Evolutionary conservation across 2,329 filamentous ascomycete species (phyloP).

Genomic region (Huntiella abstrusa): DNA sequence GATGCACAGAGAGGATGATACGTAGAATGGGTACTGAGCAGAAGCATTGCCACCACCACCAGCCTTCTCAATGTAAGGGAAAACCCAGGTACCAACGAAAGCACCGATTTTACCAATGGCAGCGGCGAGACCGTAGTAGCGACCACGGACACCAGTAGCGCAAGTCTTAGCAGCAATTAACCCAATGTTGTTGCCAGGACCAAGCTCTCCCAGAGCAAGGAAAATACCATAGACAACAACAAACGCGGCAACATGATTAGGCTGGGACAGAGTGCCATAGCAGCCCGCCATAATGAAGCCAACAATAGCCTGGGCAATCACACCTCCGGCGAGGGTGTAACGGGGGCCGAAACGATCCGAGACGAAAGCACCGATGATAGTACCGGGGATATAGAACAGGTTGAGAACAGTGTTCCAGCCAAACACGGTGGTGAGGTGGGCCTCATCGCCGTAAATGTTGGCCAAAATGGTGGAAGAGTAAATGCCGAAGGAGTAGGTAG

Average conservation of each 20-base stretch:
- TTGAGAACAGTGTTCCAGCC: slow-evolving; percentile 84
- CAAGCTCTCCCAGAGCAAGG: slow-evolving; percentile 31
- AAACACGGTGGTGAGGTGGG: slow-evolving; percentile 54
- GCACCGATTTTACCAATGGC: slow-evolving; percentile 61
- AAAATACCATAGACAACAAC: slow-evolving; percentile 23
- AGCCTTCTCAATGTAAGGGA: slow-evolving; percentile 51
- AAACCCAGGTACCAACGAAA: slow-evolving; percentile 71
- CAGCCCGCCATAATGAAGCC: slow-evolving; percentile 79
- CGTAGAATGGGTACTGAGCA: slow-evolving; percentile 79
- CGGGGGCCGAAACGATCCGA: slow-evolving; percentile 66
- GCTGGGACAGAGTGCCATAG: slow-evolving; percentile 49
- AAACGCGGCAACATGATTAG: slow-evolving; percentile 22
- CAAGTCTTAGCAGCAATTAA: slow-evolving; percentile 73
- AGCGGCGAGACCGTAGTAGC: slow-evolving; percentile 52
- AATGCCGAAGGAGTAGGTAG: slow-evolving; percentile 66
- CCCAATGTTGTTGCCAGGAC: slow-evolving; percentile 82
- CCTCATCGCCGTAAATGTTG: slow-evolving; percentile 34
- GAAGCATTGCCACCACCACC: slow-evolving; percentile 31
- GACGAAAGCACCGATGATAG: slow-evolving; percentile 55
- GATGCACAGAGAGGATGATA: slow-evolving; percentile 61
- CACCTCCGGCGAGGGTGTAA: slow-evolving; percentile 51
- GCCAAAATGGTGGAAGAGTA: slow-evolving; percentile 60
- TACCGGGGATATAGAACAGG: slow-evolving; percentile 73
- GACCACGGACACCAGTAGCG: slow-evolving; percentile 69
- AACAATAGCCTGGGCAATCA: slow-evolving; percentile 53